phyloP scores from a whole-genome alignment of 306 rosid genomes.

The Notholithocarpus densiflorus region DNA sequence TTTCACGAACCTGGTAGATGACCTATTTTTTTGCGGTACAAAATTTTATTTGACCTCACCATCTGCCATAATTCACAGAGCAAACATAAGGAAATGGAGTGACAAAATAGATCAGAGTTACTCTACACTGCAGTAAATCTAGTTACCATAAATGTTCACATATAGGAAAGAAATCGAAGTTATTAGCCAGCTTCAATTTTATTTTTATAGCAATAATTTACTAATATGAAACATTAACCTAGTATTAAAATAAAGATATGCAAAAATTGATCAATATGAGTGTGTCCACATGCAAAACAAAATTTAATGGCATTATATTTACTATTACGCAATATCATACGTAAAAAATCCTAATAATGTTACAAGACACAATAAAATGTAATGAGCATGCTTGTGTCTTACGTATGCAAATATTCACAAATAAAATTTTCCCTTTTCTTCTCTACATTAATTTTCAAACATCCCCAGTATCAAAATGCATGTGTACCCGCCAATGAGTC shows the following conservation, averaged over 20 bases:
- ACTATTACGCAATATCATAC: not conserved
- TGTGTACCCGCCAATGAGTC: no score
- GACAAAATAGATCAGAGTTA: not conserved
- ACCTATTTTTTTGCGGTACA: slow-evolving; percentile 19
- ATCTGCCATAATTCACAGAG: slow-evolving; percentile 23
- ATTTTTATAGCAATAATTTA: not conserved
- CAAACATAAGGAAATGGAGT: not conserved
- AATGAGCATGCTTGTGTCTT: not conserved
- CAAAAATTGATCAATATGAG: not conserved
- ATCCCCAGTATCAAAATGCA: not conserved
- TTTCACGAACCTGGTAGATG: slow-evolving; percentile 31
- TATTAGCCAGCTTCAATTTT: not conserved
- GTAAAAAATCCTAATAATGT: not conserved
- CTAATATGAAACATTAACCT: not conserved
- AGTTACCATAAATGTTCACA: not conserved
- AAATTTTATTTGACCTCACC: slow-evolving; percentile 16
- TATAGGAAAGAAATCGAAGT: not conserved
- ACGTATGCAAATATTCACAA: not conserved
- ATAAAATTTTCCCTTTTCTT: not conserved
- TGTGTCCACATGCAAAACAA: not conserved
- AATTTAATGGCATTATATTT: not conserved
- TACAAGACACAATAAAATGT: not conserved
- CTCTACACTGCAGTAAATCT: not conserved
- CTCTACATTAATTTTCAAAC: not conserved
- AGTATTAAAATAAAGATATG: not conserved